Conservation (phyloP, 176 grass and related monocot genomes). For the Carex pumila region DNA sequence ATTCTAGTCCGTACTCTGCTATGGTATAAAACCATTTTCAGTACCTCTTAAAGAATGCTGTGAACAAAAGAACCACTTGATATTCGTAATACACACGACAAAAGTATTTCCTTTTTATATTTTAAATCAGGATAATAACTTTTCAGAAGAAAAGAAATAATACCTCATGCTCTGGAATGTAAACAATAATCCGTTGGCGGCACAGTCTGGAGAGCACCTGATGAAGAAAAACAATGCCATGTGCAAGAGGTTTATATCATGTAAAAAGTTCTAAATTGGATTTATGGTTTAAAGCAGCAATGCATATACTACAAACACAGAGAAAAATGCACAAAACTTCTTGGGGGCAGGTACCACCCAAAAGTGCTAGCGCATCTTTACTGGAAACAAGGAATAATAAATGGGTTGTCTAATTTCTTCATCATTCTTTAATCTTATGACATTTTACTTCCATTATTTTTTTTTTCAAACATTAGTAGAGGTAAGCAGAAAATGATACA, state of each 20-base stretch:
- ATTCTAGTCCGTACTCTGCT: conserved; percentile 83
- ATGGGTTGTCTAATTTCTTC: conserved; percentile 1
- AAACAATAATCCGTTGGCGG: conserved; percentile 68
- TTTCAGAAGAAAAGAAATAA: not conserved
- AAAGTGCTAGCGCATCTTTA: not conserved
- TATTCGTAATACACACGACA: not conserved
- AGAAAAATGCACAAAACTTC: not conserved
- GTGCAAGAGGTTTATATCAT: not conserved
- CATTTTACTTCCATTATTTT: not conserved
- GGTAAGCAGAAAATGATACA: not conserved
- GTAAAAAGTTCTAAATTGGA: not conserved
- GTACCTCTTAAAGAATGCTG: conserved; percentile 40
- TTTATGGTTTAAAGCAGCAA: not conserved
- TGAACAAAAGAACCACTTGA: conserved; percentile 18
- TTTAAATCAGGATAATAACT: not conserved
- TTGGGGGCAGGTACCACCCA: not conserved
- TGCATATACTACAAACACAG: not conserved
- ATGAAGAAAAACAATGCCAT: conserved; percentile 28
- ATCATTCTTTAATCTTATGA: conserved; percentile 21
- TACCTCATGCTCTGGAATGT: conserved; percentile 94
- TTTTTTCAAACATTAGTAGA: not conserved
- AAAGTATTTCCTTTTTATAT: not conserved
- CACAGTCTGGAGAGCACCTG: conserved; percentile 82
- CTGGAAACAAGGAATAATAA: not conserved
- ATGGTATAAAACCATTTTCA: conserved; percentile 88